Percentiles rank a stretch among this genome's conserved stretches.
phyloP scores from a whole-genome alignment of 495 filamentous ascomycete species.

The Lentithecium fluviatile region DNA sequence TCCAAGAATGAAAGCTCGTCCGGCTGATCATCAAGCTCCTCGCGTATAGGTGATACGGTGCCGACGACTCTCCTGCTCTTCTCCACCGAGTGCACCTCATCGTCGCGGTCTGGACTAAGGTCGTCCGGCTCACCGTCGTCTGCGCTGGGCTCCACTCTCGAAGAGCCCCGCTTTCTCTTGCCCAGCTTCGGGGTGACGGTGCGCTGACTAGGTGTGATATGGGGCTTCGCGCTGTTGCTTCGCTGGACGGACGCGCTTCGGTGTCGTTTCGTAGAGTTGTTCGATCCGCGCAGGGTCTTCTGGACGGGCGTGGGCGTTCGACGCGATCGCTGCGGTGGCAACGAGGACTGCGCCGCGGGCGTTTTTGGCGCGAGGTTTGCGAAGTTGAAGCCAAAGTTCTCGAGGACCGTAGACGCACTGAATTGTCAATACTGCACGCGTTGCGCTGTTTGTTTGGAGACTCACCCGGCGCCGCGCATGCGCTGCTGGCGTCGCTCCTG shows the following conservation, averaged over 20 bases:
- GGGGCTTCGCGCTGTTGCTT: neutral
- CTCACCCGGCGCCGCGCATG: constrained; percentile 30
- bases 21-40: constrained; percentile 9
- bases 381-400: constrained; percentile 27
- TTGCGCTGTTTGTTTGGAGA: neutral
- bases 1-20: constrained; percentile 27
- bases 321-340: constrained; percentile 8
- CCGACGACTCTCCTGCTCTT: constrained; percentile 16
- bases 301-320: constrained; percentile 4
- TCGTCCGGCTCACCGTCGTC: constrained; percentile 22
- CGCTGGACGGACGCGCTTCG: constrained; percentile 23
- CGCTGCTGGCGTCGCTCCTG: constrained; percentile 23
- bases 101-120: constrained; percentile 18
- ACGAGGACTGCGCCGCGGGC: neutral
- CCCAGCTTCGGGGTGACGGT: constrained; percentile 13
- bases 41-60: constrained; percentile 15
- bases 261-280: constrained; percentile 8
- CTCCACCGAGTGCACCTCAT: constrained; percentile 10
- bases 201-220: neutral
- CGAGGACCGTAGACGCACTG: constrained; percentile 6
- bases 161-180: constrained; percentile 29
- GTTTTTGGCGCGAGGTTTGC: neutral
- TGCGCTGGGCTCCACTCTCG: neutral
- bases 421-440: neutral
- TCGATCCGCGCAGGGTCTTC: neutral